Evolutionary conservation across 495 filamentous ascomycete genomes (phyloP).

Genomic region (Neurospora pannonica): DNA sequence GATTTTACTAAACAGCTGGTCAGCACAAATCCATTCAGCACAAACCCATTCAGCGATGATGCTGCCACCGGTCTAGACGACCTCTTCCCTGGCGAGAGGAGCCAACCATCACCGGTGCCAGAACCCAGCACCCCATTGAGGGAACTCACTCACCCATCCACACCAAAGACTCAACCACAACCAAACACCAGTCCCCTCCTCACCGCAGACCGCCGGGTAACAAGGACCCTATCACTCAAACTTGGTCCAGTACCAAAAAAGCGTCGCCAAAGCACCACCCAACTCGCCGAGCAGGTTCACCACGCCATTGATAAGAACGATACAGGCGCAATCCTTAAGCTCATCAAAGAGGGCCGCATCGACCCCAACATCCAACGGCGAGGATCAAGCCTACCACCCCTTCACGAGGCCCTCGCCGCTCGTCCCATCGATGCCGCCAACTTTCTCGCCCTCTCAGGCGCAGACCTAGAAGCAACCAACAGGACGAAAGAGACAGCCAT

Average conservation of each 20-base stretch:
- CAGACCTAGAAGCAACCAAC: conserved; percentile 5
- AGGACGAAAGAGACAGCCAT: conserved; percentile 10
- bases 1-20: background rate
- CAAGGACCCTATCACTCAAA: background rate
- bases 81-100: background rate
- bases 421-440: conserved; percentile 3
- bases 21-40: background rate
- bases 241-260: background rate
- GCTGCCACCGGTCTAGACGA: background rate
- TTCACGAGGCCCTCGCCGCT: conserved; percentile 7
- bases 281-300: conserved; percentile 9
- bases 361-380: conserved; percentile 6
- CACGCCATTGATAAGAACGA: conserved; percentile 11
- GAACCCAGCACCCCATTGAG: background rate
- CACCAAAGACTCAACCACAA: background rate
- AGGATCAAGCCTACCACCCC: conserved; percentile 2
- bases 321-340: conserved; percentile 1
- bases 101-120: background rate
- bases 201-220: conserved; percentile 4
- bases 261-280: background rate
- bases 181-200: background rate
- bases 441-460: conserved; percentile 10
- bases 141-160: background rate
- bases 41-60: background rate
- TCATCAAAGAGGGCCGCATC: conserved; percentile 1